These are phyloP conservation scores for Hypholoma sublateritium DNA, from an alignment of 768 basidiomycete genomes.

Conservation along the genomic window DNA sequence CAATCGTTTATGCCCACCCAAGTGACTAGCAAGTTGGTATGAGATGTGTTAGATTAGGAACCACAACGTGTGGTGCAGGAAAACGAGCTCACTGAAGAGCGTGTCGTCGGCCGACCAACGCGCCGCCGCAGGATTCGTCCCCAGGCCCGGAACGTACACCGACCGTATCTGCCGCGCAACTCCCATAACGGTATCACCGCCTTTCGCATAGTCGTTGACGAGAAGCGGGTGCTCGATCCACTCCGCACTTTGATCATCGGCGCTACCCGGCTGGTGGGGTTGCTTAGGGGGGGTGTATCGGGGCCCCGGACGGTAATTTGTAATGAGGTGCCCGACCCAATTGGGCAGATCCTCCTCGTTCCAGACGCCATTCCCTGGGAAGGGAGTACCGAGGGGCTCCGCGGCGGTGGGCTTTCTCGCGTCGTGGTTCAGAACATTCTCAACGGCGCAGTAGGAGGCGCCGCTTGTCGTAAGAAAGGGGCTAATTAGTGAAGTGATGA, in stretches of 20 bases:
- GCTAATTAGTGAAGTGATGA: not conserved
- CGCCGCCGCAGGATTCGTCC: slow-evolving; percentile 34
- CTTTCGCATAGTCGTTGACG: slow-evolving; percentile 58
- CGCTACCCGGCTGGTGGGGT: slow-evolving; percentile 4
- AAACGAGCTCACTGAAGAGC: slow-evolving; percentile 42
- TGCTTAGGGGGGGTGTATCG: slow-evolving; percentile 26
- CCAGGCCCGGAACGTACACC: slow-evolving; percentile 39
- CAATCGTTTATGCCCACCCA: slow-evolving; percentile 73
- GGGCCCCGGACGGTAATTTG: slow-evolving; percentile 36
- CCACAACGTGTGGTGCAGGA: not conserved
- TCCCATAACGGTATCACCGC: slow-evolving; percentile 47
- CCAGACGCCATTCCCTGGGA: slow-evolving; percentile 46
- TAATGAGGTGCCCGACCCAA: slow-evolving; percentile 62
- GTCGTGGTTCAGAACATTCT: slow-evolving; percentile 17
- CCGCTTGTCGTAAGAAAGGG: slow-evolving; percentile 37
- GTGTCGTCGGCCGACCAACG: slow-evolving; percentile 42
- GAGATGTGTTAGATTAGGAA: not conserved
- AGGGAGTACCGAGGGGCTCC: slow-evolving; percentile 48
- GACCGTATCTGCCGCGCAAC: slow-evolving; percentile 39
- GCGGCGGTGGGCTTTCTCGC: slow-evolving; percentile 33
- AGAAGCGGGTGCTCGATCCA: slow-evolving; percentile 38
- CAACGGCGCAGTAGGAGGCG: slow-evolving; percentile 58
- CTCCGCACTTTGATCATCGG: slow-evolving; percentile 24
- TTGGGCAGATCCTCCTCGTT: slow-evolving; percentile 49
- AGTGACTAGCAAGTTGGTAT: slow-evolving; percentile 40